A percentile compares a stretch with the other conserved stretches of the same genome.
Evolutionary conservation across 192 early-diverging fungal species (phyloP).

Genomic region (Backusella macrospora): DNA sequence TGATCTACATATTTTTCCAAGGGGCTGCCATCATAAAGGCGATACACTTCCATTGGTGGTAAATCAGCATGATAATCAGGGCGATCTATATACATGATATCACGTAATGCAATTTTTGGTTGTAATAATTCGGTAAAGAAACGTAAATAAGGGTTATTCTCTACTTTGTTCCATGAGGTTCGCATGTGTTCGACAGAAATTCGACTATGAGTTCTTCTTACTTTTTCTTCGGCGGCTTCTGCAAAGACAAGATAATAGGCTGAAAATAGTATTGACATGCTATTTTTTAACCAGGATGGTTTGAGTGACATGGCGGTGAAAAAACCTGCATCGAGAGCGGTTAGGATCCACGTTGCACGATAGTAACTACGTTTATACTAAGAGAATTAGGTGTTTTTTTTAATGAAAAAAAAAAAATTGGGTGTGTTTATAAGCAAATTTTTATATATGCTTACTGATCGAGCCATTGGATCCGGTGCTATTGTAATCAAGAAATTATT

Average conservation of each 20-base stretch:
- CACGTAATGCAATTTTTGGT: conserved; percentile 43
- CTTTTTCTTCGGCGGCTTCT: conserved; percentile 83
- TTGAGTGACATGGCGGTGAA: conserved; percentile 83
- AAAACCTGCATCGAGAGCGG: conserved; percentile 93
- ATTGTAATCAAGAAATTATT: background rate
- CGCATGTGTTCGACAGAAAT: conserved; percentile 88
- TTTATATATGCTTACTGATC: conserved; percentile 52
- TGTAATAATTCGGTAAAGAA: conserved; percentile 46
- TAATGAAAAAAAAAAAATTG: conserved; percentile 2
- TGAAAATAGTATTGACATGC: conserved; percentile 76
- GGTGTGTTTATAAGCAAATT: background rate
- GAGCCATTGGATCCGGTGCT: conserved; percentile 81
- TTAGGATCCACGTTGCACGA: conserved; percentile 86
- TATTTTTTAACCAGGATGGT: conserved; percentile 76
- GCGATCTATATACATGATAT: conserved; percentile 35
- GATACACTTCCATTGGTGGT: conserved; percentile 45
- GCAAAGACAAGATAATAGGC: conserved; percentile 85
- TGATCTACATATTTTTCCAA: conserved; percentile 34
- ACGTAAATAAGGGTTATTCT: conserved; percentile 66
- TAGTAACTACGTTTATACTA: conserved; percentile 91
- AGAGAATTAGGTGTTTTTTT: background rate
- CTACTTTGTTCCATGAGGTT: conserved; percentile 86
- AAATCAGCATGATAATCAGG: conserved; percentile 31
- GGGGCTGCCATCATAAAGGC: conserved; percentile 59
- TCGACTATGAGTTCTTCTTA: conserved; percentile 73